Percentiles rank a stretch among this genome's conserved stretches.
Evolutionary conservation across 371 early-diverging fungal species (phyloP).

Genomic region (Mortierella sp.): DNA sequence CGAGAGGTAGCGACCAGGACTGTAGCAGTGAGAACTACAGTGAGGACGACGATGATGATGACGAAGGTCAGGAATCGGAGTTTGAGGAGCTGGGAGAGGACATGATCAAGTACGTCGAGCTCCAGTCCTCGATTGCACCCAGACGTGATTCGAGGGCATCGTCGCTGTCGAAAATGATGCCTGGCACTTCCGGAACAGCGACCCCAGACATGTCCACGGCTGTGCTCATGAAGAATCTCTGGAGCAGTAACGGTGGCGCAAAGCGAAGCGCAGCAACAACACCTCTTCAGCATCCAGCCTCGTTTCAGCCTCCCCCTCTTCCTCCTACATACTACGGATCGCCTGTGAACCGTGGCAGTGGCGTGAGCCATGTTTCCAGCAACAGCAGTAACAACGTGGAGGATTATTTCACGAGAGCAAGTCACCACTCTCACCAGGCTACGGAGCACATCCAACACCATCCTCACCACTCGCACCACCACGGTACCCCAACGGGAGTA

Average conservation of each 20-base stretch:
- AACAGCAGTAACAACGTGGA: slow-evolving; percentile 23
- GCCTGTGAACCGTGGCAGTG: slow-evolving; percentile 19
- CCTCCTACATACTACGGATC: background rate
- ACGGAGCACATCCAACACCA: background rate
- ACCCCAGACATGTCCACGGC: slow-evolving; percentile 39
- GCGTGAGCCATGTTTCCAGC: slow-evolving; percentile 21
- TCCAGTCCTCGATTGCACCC: slow-evolving; percentile 32
- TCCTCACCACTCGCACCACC: background rate
- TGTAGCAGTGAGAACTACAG: slow-evolving; percentile 7
- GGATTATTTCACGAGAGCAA: slow-evolving; percentile 24
- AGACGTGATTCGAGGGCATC: slow-evolving; percentile 31
- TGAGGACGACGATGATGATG: slow-evolving; percentile 23
- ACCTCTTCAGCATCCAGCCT: slow-evolving; percentile 14
- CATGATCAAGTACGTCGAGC: slow-evolving; percentile 51
- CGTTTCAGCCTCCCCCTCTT: slow-evolving; percentile 8
- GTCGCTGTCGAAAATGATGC: slow-evolving; percentile 22
- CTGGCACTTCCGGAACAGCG: slow-evolving; percentile 1
- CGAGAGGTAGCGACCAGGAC: background rate
- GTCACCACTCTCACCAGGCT: background rate
- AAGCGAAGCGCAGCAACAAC: slow-evolving; percentile 16
- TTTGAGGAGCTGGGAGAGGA: slow-evolving; percentile 53
- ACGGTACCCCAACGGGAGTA: slow-evolving; percentile 8
- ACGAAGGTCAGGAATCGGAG: slow-evolving; percentile 48
- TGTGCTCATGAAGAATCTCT: slow-evolving; percentile 40
- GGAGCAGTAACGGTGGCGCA: slow-evolving; percentile 15